phyloP scores from a whole-genome alignment of 2,329 filamentous ascomycete genomes.

The Exophiala oligosperma region DNA sequence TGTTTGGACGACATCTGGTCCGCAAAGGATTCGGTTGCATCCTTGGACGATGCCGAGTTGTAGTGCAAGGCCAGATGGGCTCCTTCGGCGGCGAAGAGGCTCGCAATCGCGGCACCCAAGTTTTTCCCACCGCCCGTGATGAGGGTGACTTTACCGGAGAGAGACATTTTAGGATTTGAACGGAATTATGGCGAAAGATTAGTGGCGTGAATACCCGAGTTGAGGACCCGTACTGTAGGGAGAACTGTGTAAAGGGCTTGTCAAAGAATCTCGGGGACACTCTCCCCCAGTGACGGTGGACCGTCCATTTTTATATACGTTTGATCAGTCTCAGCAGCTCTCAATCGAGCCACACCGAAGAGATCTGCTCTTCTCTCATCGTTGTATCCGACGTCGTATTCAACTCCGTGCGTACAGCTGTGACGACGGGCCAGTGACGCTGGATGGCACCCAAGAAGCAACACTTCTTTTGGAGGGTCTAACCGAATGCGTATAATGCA shows the following conservation, averaged over 20 bases:
- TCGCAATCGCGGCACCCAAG: conserved; percentile 42
- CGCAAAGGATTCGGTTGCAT: conserved; percentile 39
- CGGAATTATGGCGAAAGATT: no score
- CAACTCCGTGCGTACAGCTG: neutral
- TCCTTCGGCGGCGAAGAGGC: conserved; percentile 37
- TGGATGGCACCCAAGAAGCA: neutral
- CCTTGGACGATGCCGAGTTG: conserved; percentile 42
- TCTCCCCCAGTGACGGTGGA: no score
- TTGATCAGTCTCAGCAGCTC: no score
- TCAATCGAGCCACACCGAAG: no score
- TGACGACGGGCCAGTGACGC: neutral
- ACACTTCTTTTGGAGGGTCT: neutral
- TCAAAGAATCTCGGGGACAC: no score
- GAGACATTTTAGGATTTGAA: conserved; percentile 32
- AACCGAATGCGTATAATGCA: neutral
- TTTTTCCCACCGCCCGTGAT: conserved; percentile 47
- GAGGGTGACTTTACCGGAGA: conserved; percentile 42
- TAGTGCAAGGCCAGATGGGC: conserved; percentile 43
- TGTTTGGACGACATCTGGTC: conserved; percentile 37
- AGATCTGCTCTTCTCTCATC: neutral
- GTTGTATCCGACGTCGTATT: neutral
- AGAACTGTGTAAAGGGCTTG: no score
- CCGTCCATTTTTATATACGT: no score
- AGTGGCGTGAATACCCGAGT: no score
- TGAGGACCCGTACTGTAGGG: no score